Conservation (phyloP, 495 filamentous ascomycete species). For the Glonium stellatum region DNA sequence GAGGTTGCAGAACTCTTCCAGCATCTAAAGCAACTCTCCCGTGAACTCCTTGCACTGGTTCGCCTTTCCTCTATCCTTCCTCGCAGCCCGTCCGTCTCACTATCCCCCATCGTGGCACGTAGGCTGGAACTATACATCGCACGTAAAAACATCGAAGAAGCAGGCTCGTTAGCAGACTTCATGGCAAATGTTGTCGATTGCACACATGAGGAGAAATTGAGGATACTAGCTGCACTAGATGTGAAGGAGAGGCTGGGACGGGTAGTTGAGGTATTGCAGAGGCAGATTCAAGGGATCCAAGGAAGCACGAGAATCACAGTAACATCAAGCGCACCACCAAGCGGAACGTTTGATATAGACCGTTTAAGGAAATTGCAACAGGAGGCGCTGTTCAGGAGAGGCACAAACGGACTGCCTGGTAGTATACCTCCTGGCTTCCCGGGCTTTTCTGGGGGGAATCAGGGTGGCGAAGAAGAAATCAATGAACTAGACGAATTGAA, state of each 20-base stretch:
- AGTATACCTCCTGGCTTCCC: slow-evolving; percentile 44
- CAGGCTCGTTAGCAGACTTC: slow-evolving; percentile 88
- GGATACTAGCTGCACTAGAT: slow-evolving; percentile 69
- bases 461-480: slow-evolving; percentile 48
- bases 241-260: slow-evolving; percentile 69
- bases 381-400: slow-evolving; percentile 46
- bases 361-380: slow-evolving; percentile 48
- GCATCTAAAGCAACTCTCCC: slow-evolving; percentile 71
- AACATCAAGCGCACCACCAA: slow-evolving; percentile 40
- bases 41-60: slow-evolving; percentile 73
- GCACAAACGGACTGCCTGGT: slow-evolving; percentile 43
- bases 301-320: slow-evolving; percentile 70
- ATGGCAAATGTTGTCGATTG: slow-evolving; percentile 84
- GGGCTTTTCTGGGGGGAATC: slow-evolving; percentile 36
- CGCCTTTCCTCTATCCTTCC: slow-evolving; percentile 70
- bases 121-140: slow-evolving; percentile 79
- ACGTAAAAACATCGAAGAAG: slow-evolving; percentile 66
- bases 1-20: slow-evolving; percentile 63
- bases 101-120: slow-evolving; percentile 78
- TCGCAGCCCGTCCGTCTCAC: slow-evolving; percentile 47
- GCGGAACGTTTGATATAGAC: slow-evolving; percentile 37
- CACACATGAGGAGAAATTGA: slow-evolving; percentile 79
- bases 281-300: slow-evolving; percentile 74
- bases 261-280: slow-evolving; percentile 71
- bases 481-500: slow-evolving; percentile 90